These are phyloP conservation scores for Ilyonectria mors-panacis DNA, from an alignment of 2,329 filamentous ascomycete genomes.

Conservation along the genomic window DNA sequence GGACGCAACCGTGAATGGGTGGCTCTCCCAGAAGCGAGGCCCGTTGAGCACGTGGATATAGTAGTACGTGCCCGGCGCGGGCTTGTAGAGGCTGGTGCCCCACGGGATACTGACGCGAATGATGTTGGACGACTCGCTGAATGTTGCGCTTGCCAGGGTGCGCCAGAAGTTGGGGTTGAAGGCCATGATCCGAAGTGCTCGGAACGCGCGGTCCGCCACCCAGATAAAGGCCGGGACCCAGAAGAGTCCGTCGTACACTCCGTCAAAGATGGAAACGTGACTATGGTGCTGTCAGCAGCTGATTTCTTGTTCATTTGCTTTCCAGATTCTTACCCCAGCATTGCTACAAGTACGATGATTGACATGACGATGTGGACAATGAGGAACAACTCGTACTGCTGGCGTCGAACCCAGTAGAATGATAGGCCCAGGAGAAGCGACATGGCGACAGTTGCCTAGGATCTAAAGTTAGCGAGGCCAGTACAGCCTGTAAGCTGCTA, in stretches of 20 bases:
- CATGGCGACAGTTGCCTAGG: constrained; percentile 61
- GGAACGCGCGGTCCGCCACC: constrained; percentile 63
- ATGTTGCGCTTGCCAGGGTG: constrained; percentile 53
- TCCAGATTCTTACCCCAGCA: constrained; percentile 62
- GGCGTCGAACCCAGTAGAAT: constrained; percentile 65
- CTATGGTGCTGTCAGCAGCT: constrained; percentile 43
- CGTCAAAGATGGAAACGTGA: constrained; percentile 67
- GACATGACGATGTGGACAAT: constrained; percentile 67
- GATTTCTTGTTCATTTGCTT: fast-evolving
- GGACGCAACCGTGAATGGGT: constrained; percentile 64
- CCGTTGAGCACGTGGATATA: constrained; percentile 61
- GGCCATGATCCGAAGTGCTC: constrained; percentile 58
- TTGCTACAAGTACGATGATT: constrained; percentile 62
- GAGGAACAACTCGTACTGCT: constrained; percentile 68
- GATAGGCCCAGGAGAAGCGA: constrained; percentile 63
- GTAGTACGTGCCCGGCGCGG: constrained; percentile 60
- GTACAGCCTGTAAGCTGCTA: background rate
- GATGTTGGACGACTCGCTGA: constrained; percentile 58
- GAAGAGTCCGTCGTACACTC: constrained; percentile 64
- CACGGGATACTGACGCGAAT: constrained; percentile 58
- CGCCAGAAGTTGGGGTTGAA: constrained; percentile 59
- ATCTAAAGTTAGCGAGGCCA: background rate
- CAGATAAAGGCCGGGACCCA: constrained; percentile 66
- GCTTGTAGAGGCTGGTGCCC: constrained; percentile 51
- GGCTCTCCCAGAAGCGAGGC: constrained; percentile 62